phyloP scores from a whole-genome alignment of 192 early-diverging fungal genomes.

The Chytriomyces sp. region DNA sequence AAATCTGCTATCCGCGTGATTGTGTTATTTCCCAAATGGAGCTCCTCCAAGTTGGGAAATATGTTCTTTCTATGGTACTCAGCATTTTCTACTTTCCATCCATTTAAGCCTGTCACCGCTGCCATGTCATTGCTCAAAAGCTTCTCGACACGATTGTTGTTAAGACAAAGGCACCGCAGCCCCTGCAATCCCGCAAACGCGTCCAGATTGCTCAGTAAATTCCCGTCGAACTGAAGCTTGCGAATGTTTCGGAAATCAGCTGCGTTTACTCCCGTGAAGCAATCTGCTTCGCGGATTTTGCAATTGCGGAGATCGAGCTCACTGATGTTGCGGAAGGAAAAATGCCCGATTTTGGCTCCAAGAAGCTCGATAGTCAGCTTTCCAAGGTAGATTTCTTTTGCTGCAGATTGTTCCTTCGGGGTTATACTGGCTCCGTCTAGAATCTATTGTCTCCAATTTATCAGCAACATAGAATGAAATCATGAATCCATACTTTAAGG shows the following conservation, averaged over 20 bases:
- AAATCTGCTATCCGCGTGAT: slow-evolving; percentile 57
- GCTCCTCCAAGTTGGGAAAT: slow-evolving; percentile 56
- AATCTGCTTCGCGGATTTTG: slow-evolving; percentile 64
- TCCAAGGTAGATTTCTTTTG: slow-evolving; percentile 60
- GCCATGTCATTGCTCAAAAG: slow-evolving; percentile 44
- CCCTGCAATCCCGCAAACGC: slow-evolving; percentile 46
- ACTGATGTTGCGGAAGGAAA: slow-evolving; percentile 54
- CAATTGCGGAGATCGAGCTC: slow-evolving; percentile 66
- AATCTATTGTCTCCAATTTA: slow-evolving; percentile 36
- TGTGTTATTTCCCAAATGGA: slow-evolving; percentile 59
- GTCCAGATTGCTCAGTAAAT: slow-evolving; percentile 55
- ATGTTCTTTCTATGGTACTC: slow-evolving; percentile 34
- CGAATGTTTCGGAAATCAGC: slow-evolving; percentile 56
- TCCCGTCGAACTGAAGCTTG: slow-evolving; percentile 62
- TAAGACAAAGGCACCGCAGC: slow-evolving; percentile 50
- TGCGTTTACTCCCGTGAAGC: slow-evolving; percentile 40
- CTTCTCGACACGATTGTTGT: slow-evolving; percentile 58
- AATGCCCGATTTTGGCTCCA: slow-evolving; percentile 62
- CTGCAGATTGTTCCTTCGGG: slow-evolving; percentile 50
- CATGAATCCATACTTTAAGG: slow-evolving; percentile 47
- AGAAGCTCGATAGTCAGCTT: slow-evolving; percentile 63
- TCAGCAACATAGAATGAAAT: slow-evolving; percentile 6
- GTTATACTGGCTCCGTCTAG: slow-evolving; percentile 59
- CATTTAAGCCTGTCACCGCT: slow-evolving; percentile 31
- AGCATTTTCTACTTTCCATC: slow-evolving; percentile 33